Evolutionary conservation across 768 basidiomycete species (phyloP).

Genomic region (Tephrocybe sp.): DNA sequence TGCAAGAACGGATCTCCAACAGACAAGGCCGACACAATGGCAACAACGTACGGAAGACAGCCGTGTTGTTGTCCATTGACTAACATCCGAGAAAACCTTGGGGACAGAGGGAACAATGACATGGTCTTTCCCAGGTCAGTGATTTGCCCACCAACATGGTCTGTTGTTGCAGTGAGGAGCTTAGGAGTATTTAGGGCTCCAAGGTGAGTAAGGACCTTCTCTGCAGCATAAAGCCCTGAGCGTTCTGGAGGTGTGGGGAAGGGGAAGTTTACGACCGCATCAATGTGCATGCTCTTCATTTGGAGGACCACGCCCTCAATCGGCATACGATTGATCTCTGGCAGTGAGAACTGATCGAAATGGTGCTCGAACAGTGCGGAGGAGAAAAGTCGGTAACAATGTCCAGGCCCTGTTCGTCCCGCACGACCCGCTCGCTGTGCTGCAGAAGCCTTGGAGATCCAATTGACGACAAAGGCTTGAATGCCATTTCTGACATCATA

Average conservation of each 20-base stretch:
- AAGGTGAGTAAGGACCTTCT: constrained; percentile 75
- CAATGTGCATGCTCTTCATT: constrained; percentile 99
- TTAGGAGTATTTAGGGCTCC: constrained; percentile 66
- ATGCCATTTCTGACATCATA: constrained; percentile 83
- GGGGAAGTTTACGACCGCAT: constrained; percentile 94
- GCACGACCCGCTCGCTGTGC: constrained; percentile 95
- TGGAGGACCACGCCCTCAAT: constrained; percentile 96
- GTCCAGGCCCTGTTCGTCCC: constrained; percentile 96
- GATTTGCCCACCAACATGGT: constrained; percentile 52
- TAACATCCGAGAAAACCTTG: constrained; percentile 94
- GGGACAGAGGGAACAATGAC: constrained; percentile 92
- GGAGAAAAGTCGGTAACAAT: constrained; percentile 97
- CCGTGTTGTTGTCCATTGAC: constrained; percentile 87
- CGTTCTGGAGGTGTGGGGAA: constrained; percentile 96
- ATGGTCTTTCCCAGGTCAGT: constrained; percentile 91
- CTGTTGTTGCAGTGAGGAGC: constrained; percentile 20
- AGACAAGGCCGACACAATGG: constrained; percentile 86
- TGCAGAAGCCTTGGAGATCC: constrained; percentile 95
- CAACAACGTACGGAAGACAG: constrained; percentile 84
- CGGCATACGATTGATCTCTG: constrained; percentile 93
- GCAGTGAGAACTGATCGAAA: constrained; percentile 83
- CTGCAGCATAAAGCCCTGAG: constrained; percentile 71
- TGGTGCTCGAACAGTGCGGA: constrained; percentile 93
- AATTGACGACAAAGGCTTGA: constrained; percentile 89
- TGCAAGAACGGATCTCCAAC: constrained; percentile 96